Percentiles rank a stretch among this genome's conserved stretches.
phyloP scores from a whole-genome alignment of 352 stramenopile species.

The Globisporangium alternatum region DNA sequence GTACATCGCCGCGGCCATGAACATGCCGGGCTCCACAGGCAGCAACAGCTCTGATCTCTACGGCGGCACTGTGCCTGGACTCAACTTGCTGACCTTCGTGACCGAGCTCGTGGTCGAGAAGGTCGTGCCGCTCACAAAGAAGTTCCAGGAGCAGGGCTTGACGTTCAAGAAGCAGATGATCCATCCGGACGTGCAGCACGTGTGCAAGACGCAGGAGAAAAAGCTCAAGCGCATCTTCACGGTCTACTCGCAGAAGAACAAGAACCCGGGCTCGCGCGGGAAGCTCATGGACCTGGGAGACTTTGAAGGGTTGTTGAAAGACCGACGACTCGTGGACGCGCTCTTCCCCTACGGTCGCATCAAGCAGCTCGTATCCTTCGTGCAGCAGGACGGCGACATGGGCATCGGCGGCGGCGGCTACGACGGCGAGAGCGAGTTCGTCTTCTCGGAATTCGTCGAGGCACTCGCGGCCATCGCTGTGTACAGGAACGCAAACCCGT shows the following conservation, averaged over 20 bases:
- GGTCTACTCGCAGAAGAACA: constrained; percentile 71
- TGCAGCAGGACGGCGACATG: constrained; percentile 73
- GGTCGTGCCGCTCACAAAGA: constrained; percentile 66
- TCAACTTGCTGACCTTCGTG: constrained; percentile 40
- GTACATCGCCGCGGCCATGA: constrained; percentile 33
- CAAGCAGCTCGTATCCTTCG: constrained; percentile 76
- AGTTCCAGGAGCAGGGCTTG: constrained; percentile 75
- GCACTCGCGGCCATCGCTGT: constrained; percentile 67
- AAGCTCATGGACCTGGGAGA: constrained; percentile 73
- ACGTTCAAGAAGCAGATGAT: constrained; percentile 87
- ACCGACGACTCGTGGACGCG: constrained; percentile 61
- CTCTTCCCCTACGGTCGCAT: constrained; percentile 70
- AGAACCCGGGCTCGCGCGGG: constrained; percentile 60
- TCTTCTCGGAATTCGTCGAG: constrained; percentile 80
- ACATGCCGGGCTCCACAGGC: constrained; percentile 16
- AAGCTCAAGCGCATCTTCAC: constrained; percentile 75
- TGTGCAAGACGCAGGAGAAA: constrained; percentile 76
- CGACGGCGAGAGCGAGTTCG: constrained; percentile 69
- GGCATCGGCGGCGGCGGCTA: constrained; percentile 41
- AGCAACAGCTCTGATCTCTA: neutral
- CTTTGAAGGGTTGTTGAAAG: constrained; percentile 73
- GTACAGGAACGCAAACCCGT: constrained; percentile 77
- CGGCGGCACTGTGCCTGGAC: neutral
- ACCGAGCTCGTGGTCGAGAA: constrained; percentile 62
- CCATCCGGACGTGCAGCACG: constrained; percentile 66